Evolutionary conservation across 106 monocot species (phyloP), one percentile per base, ranked within the genome.

Genomic region (Allium cepa): DNA sequence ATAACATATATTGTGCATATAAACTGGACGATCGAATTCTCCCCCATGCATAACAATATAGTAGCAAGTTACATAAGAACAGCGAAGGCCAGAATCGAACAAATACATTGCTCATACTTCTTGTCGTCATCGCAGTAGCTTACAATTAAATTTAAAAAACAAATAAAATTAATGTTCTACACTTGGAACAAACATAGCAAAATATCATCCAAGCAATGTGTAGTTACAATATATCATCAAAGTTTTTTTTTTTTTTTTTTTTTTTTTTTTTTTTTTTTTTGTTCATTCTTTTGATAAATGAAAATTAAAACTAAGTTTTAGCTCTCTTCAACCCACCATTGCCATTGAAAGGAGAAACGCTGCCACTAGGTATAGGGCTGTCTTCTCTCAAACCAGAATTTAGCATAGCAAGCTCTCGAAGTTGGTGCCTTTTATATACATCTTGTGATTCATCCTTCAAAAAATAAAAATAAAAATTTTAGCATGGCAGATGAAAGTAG

Each of bases 381-480:
- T 91, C 95, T 67, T 95, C 95, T 69, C 91, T 83, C n/a, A 88
- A 47, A 47, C 75, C 70, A 47, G 91, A 91, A 47, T 95, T 95
- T 62, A 95, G 22, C 84, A 95, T 88, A 15, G 95, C 95, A 14
- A 95, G 74, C 50, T 95, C 95, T 56, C 91, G 77, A 13, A 95
- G 83, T 60, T 95, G 95, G 61, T 95, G 95, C 69, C 83, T 74
- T 76, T 95, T 95, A 64, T 88, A 91, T 71, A 63, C 80, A 74
- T 95, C 95, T n/a, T 88, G 88, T 10, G 95, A 95, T 70, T 95
- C 95, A 77, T 95, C 95, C 95, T 95, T 65, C 36, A 36, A 36
- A 56, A 68, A 22, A 46, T 51, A 2, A 8, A 52, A 53, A 22
- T 0, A 18, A 17, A 28, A 28, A 9, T 8, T 12, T 67, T 67